phyloP scores from a whole-genome alignment of 139 green algal species.

The Chlorella sorokiniana region DNA sequence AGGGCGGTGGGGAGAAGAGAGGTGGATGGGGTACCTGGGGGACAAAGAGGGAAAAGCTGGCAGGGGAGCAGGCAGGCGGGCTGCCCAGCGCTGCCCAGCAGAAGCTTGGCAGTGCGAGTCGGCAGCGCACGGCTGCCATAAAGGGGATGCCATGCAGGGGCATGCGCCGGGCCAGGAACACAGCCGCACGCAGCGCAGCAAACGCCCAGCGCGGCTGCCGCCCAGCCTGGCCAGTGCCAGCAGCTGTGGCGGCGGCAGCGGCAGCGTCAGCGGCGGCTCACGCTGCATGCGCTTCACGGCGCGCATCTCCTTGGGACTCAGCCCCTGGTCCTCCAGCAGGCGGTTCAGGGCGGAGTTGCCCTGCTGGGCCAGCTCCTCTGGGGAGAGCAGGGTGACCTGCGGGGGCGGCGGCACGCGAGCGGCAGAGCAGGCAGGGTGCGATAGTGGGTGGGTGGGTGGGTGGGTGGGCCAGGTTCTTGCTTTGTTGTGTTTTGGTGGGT shows the following conservation, averaged over 20 bases:
- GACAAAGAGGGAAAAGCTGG: background rate
- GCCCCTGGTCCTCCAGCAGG: background rate
- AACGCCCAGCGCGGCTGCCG: no score
- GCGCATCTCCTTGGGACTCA: background rate
- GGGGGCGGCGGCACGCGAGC: background rate
- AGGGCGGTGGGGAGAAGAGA: background rate
- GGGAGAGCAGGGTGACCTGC: background rate
- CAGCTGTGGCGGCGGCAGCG: background rate
- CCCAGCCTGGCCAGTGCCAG: no score
- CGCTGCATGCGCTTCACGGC: slow-evolving; percentile 11
- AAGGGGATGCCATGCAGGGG: no score
- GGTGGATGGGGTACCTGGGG: background rate
- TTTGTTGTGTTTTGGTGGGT: no score
- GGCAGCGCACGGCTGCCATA: no score
- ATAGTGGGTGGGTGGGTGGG: background rate
- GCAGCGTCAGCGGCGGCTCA: background rate
- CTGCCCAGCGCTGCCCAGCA: no score
- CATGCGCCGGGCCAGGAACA: no score
- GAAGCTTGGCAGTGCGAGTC: no score
- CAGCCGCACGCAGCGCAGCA: no score
- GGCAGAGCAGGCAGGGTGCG: background rate
- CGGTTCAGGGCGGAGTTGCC: slow-evolving; percentile 1
- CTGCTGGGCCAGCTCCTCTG: slow-evolving; percentile 30
- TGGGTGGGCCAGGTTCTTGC: no score
- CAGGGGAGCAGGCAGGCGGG: background rate